Percentiles rank a stretch among this genome's conserved stretches.
Evolutionary conservation across 2,329 filamentous ascomycete species (phyloP).

Genomic region (Cephalotrichum gorgonifer): DNA sequence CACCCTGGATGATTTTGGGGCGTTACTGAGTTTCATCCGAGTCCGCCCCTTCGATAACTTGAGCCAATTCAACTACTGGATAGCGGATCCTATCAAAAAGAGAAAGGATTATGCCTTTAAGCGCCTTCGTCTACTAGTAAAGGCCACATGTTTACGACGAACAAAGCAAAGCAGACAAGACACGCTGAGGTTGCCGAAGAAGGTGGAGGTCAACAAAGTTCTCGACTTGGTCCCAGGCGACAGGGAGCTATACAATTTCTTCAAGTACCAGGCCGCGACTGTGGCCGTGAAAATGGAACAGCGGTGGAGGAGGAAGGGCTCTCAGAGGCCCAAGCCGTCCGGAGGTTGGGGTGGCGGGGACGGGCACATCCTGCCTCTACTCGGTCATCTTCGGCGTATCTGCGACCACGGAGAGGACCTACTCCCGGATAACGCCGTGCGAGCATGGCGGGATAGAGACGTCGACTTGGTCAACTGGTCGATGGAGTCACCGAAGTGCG

Average conservation of each 20-base stretch:
- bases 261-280: background rate
- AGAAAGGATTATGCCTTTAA: background rate
- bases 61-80: conserved; percentile 29
- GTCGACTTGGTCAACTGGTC: conserved; percentile 10
- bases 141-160: background rate
- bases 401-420: conserved; percentile 19
- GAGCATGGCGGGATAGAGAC: conserved; percentile 2
- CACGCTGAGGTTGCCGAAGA: background rate
- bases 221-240: background rate
- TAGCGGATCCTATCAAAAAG: conserved; percentile 27
- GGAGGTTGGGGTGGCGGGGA: background rate
- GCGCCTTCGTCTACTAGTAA: background rate
- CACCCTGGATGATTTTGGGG: conserved; percentile 37
- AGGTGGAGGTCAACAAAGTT: background rate
- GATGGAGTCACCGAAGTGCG: background rate
- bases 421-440: conserved; percentile 11
- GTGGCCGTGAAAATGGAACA: background rate
- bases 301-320: background rate
- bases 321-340: background rate
- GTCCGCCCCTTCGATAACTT: conserved; percentile 29
- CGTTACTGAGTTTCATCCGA: conserved; percentile 37
- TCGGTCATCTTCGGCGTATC: conserved; percentile 15
- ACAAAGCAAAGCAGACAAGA: background rate
- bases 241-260: conserved; percentile 1
- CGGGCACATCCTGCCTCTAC: conserved; percentile 12